Percentiles rank a stretch among this genome's conserved stretches.
These are phyloP conservation scores for Tricholoma bakamatsutake DNA, from an alignment of 768 basidiomycete genomes.

Conservation along the genomic window DNA sequence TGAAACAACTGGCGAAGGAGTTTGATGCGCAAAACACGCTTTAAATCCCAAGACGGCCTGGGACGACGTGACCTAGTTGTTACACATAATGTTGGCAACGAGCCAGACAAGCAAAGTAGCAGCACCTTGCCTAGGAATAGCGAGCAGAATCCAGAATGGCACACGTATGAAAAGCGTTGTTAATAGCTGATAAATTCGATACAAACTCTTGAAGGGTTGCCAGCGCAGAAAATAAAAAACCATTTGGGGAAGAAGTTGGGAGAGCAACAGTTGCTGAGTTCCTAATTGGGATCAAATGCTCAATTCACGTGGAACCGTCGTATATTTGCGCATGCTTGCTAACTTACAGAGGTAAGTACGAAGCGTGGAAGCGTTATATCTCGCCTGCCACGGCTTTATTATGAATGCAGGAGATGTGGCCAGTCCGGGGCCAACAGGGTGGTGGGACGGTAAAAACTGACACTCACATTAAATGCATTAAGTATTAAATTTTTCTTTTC, in stretches of 20 bases:
- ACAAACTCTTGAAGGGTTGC: slow-evolving; percentile 47
- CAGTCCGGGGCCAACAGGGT: no score
- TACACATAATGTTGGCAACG: not conserved
- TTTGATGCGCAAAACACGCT: slow-evolving; percentile 32
- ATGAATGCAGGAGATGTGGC: no score
- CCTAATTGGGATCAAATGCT: no score
- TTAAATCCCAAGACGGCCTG: slow-evolving; percentile 40
- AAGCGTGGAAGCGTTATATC: no score
- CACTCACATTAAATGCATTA: no score
- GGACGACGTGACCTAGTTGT: slow-evolving; percentile 35
- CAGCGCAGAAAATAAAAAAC: slow-evolving; percentile 23
- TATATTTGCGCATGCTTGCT: no score
- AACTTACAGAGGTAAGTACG: no score
- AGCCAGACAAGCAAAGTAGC: not conserved
- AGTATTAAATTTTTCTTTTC: no score
- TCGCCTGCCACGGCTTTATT: no score
- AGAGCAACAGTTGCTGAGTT: no score
- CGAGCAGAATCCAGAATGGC: slow-evolving; percentile 41
- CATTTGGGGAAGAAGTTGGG: slow-evolving; percentile 13
- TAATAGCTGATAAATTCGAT: slow-evolving; percentile 38
- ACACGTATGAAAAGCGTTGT: slow-evolving; percentile 36
- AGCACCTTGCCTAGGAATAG: slow-evolving; percentile 27
- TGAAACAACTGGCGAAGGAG: slow-evolving; percentile 25
- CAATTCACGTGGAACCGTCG: no score
- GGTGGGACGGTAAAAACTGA: no score